These are phyloP conservation scores for Penicillium chermesinum DNA, from an alignment of 495 filamentous ascomycete species.

Conservation along the genomic window DNA sequence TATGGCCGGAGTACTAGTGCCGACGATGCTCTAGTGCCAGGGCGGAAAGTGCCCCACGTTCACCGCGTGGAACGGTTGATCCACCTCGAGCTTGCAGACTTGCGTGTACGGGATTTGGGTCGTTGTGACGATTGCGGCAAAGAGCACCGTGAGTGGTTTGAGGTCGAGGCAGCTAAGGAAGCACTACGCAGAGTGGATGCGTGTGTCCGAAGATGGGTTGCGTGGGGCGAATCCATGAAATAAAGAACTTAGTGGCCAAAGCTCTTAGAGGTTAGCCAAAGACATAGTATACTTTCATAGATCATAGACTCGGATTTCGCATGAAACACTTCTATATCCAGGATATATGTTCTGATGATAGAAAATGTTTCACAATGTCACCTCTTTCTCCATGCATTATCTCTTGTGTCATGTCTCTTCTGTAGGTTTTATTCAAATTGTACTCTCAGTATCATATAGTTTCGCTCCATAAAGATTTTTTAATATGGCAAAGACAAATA, in stretches of 20 bases:
- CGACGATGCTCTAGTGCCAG: conserved; percentile 22
- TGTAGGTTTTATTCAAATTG: too few relatives aligned
- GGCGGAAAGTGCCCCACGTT: conserved; percentile 74
- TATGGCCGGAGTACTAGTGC: conserved; percentile 4
- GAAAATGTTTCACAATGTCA: too few relatives aligned
- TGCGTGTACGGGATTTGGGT: conserved; percentile 61
- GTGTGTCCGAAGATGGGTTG: conserved; percentile 78
- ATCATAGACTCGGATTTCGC: too few relatives aligned
- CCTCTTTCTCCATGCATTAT: too few relatives aligned
- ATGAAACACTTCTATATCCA: too few relatives aligned
- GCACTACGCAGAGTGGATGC: conserved; percentile 76
- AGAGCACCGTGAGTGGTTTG: conserved; percentile 95
- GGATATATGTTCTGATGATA: too few relatives aligned
- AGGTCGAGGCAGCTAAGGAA: conserved; percentile 68
- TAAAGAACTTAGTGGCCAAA: neutral
- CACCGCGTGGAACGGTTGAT: conserved; percentile 88
- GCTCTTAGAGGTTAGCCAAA: too few relatives aligned
- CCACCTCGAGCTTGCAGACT: conserved; percentile 76
- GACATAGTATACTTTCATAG: too few relatives aligned
- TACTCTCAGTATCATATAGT: too few relatives aligned
- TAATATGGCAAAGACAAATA: too few relatives aligned
- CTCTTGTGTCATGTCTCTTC: too few relatives aligned
- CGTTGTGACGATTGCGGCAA: conserved; percentile 76
- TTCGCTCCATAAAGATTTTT: too few relatives aligned
- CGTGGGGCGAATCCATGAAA: conserved; percentile 57